Evolutionary conservation across 164 flowering plant genomes (phyloP).

Genomic region (Buxus sempervirens): DNA sequence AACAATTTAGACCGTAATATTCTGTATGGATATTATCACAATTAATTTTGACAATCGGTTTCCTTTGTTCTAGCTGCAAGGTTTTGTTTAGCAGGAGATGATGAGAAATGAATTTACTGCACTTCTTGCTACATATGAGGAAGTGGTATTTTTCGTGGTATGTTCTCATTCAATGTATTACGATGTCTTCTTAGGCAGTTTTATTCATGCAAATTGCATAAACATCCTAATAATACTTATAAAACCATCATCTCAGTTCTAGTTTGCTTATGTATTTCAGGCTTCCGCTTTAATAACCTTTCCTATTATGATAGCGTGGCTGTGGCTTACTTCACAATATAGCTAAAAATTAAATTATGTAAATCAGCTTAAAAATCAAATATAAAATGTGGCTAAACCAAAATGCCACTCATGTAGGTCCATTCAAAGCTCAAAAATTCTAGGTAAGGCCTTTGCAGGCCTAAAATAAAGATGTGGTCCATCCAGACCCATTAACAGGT

Average conservation of each 20-base stretch:
- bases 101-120: constrained; percentile 49
- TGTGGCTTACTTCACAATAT: constrained; percentile 33
- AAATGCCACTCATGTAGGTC: no score
- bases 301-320: constrained; percentile 51
- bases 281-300: constrained; percentile 62
- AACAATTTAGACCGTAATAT: neutral
- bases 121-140: constrained; percentile 45
- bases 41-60: neutral
- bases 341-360: no score
- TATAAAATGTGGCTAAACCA: no score
- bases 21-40: neutral
- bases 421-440: no score
- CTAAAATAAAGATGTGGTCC: no score
- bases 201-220: neutral
- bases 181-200: neutral
- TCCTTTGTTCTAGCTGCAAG: constrained; percentile 59
- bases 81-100: constrained; percentile 48
- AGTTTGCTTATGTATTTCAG: constrained; percentile 37
- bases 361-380: no score
- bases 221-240: neutral
- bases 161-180: constrained; percentile 6
- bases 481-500: no score
- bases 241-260: neutral
- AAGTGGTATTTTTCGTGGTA: constrained; percentile 75
- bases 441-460: no score